Conservation (phyloP, 371 early-diverging fungal genomes). For the Mucor saturninus region DNA sequence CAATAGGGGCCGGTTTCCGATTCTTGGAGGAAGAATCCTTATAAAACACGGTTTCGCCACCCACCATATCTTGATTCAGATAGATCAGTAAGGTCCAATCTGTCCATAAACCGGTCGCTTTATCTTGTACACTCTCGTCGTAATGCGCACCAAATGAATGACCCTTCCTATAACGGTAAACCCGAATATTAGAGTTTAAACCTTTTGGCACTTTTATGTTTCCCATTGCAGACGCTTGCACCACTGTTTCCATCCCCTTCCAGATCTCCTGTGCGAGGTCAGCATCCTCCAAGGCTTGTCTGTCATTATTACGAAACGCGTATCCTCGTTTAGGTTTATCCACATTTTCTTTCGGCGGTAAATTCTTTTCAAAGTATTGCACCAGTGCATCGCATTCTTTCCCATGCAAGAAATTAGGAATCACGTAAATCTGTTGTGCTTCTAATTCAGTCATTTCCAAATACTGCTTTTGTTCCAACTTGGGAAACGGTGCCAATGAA, state of each 20-base stretch:
- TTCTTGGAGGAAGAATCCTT: slow-evolving; percentile 27
- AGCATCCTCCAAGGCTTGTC: slow-evolving; percentile 59
- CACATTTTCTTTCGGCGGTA: slow-evolving; percentile 35
- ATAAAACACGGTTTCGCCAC: slow-evolving; percentile 81
- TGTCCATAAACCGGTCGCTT: slow-evolving; percentile 34
- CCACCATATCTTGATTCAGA: slow-evolving; percentile 61
- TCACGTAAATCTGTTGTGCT: slow-evolving; percentile 54
- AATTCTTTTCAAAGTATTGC: slow-evolving; percentile 47
- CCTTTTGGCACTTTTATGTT: slow-evolving; percentile 19
- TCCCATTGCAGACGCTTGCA: slow-evolving; percentile 32
- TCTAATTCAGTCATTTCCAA: slow-evolving; percentile 39
- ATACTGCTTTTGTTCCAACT: slow-evolving; percentile 13
- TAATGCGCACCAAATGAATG: slow-evolving; percentile 79
- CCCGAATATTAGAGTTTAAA: slow-evolving; percentile 70
- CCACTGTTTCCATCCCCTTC: slow-evolving; percentile 56
- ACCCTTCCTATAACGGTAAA: slow-evolving; percentile 73
- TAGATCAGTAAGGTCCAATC: slow-evolving; percentile 78
- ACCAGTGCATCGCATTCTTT: slow-evolving; percentile 51
- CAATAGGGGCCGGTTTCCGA: slow-evolving; percentile 34
- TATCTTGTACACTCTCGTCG: slow-evolving; percentile 71
- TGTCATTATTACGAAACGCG: slow-evolving; percentile 74
- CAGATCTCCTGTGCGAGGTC: slow-evolving; percentile 62
- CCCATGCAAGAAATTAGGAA: slow-evolving; percentile 48
- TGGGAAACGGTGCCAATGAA: neutral
- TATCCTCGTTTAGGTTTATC: slow-evolving; percentile 60